Conservation (phyloP, 352 stramenopile genomes). For the Plasmopara viticola region DNA sequence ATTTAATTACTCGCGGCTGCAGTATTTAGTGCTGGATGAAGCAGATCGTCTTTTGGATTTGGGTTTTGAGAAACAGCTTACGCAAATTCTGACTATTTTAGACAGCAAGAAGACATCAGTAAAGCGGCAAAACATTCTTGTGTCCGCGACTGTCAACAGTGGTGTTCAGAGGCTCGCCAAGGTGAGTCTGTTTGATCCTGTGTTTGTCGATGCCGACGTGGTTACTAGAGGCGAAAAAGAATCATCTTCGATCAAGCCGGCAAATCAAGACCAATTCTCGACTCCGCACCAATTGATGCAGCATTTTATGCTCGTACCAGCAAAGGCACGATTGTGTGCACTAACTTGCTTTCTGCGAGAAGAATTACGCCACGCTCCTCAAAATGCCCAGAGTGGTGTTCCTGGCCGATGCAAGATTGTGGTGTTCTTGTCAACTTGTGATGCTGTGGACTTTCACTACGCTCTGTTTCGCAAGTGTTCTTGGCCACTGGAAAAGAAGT, state of each 20-base stretch:
- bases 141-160: slow-evolving; percentile 86
- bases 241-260: slow-evolving; percentile 6
- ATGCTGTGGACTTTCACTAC: slow-evolving; percentile 96
- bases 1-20: slow-evolving; percentile 86
- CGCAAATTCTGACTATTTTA: slow-evolving; percentile 93
- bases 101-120: slow-evolving; percentile 86
- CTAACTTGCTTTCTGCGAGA: slow-evolving; percentile 89
- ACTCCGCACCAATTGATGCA: slow-evolving; percentile 93
- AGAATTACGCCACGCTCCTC: slow-evolving; percentile 42
- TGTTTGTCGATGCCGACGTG: slow-evolving; percentile 73
- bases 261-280: slow-evolving; percentile 65
- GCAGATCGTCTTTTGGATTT: slow-evolving; percentile 99
- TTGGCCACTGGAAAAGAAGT: slow-evolving; percentile 64
- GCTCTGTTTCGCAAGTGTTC: slow-evolving; percentile 84
- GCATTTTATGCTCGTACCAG: slow-evolving; percentile 93
- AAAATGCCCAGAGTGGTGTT: slow-evolving; percentile 18
- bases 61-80: slow-evolving; percentile 99
- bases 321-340: slow-evolving; percentile 90
- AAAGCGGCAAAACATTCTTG: slow-evolving; percentile 75
- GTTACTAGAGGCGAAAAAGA: slow-evolving; percentile 13
- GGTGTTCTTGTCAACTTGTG: slow-evolving; percentile 96
- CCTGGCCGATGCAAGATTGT: slow-evolving; percentile 78
- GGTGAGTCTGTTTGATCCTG: slow-evolving; percentile 73
- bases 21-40: slow-evolving; percentile 97
- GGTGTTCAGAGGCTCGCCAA: slow-evolving; percentile 76